A percentile compares a stretch with the other conserved stretches of the same genome.
These are phyloP conservation scores for Ophiosphaerella narmari DNA, from an alignment of 2,329 filamentous ascomycete genomes.

Conservation along the genomic window DNA sequence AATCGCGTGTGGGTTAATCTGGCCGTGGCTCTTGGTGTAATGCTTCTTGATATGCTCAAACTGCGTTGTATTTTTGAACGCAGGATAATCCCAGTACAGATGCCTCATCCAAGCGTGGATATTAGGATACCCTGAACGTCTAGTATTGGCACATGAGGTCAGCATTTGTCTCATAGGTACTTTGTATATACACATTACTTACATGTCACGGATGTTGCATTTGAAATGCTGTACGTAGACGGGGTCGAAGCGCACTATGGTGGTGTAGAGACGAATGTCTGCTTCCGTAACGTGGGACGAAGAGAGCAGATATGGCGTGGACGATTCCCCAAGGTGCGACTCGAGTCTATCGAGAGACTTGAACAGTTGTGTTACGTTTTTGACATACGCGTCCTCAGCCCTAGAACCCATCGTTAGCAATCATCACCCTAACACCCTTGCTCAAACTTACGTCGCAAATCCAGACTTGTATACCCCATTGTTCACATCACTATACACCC, in stretches of 20 bases:
- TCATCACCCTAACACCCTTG: not conserved
- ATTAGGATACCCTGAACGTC: slow-evolving; percentile 74
- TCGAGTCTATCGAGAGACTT: slow-evolving; percentile 55
- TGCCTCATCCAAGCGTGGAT: slow-evolving; percentile 81
- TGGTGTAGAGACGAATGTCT: slow-evolving; percentile 59
- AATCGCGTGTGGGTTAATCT: slow-evolving; percentile 71
- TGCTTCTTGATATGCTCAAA: slow-evolving; percentile 94
- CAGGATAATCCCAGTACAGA: slow-evolving; percentile 67
- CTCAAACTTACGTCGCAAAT: slow-evolving; percentile 52
- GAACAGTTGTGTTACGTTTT: slow-evolving; percentile 54
- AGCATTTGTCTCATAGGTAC: no score
- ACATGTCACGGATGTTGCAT: slow-evolving; percentile 82
- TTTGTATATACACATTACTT: slow-evolving; percentile 20
- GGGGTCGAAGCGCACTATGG: slow-evolving; percentile 65
- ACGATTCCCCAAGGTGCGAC: slow-evolving; percentile 45
- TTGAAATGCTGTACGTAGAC: slow-evolving; percentile 67
- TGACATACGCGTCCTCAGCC: slow-evolving; percentile 56
- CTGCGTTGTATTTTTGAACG: slow-evolving; percentile 82
- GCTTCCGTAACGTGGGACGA: slow-evolving; percentile 52
- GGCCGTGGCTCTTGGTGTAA: slow-evolving; percentile 68
- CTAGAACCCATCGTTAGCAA: slow-evolving; percentile 11
- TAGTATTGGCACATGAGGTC: no score
- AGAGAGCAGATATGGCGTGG: slow-evolving; percentile 55
- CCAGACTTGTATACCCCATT: slow-evolving; percentile 59
- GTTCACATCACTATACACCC: slow-evolving; percentile 59